A percentile compares a stretch with the other conserved stretches of the same genome.
These are phyloP conservation scores for Litchi chinensis DNA, from an alignment of 345 rosid genomes.

Conservation along the genomic window DNA sequence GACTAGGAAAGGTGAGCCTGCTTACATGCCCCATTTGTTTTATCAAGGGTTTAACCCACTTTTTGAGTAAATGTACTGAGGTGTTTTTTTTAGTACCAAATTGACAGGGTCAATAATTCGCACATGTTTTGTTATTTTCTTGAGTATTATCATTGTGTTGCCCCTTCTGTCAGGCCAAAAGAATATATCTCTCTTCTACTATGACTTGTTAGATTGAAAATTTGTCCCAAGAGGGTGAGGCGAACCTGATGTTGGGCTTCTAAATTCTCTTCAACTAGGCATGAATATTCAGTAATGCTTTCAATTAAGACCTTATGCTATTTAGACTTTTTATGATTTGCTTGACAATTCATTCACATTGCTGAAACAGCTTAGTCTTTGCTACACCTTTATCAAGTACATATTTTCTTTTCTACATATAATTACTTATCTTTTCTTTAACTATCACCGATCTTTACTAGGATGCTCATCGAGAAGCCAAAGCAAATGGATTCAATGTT, in stretches of 20 bases:
- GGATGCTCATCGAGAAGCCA: constrained; percentile 91
- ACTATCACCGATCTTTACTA: constrained; percentile 25
- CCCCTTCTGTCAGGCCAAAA: background rate
- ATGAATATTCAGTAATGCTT: background rate
- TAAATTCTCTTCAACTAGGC: constrained; percentile 3
- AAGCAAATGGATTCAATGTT: constrained; percentile 76
- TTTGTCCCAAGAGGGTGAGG: background rate
- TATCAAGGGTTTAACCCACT: constrained; percentile 4
- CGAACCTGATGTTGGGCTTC: background rate
- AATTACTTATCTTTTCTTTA: background rate
- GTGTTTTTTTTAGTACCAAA: background rate
- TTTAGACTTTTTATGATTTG: background rate
- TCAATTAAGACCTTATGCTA: background rate
- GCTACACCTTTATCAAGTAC: background rate
- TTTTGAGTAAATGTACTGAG: background rate
- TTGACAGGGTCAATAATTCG: background rate
- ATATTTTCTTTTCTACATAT: background rate
- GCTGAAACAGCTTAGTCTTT: constrained; percentile 12
- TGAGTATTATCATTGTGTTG: background rate
- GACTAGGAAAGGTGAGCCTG: background rate
- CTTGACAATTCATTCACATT: background rate
- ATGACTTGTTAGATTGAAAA: constrained; percentile 8
- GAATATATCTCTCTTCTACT: background rate
- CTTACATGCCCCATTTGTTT: background rate
- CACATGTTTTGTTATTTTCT: background rate